Evolutionary conservation across 2,329 filamentous ascomycete genomes (phyloP).

Genomic region (Pezicula carpinea): DNA sequence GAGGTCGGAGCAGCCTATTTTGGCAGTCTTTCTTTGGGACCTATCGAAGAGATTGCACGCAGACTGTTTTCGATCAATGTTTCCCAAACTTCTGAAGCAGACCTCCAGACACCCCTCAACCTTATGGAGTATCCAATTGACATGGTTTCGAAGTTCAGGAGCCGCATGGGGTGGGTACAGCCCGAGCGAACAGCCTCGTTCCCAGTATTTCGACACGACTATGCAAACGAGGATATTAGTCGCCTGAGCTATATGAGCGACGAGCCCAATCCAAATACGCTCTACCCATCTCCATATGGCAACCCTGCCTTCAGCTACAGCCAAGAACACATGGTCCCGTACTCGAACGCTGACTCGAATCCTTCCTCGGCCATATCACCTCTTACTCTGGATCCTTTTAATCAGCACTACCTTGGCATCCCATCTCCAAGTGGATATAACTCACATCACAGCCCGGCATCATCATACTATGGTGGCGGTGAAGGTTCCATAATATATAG

Average conservation of each 20-base stretch:
- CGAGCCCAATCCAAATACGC: conserved; percentile 34
- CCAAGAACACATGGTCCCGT: conserved; percentile 56
- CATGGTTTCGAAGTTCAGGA: conserved; percentile 63
- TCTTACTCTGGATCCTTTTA: conserved; percentile 48
- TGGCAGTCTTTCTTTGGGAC: conserved; percentile 70
- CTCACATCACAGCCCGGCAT: conserved; percentile 54
- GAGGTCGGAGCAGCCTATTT: conserved; percentile 89
- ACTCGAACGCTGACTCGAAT: conserved; percentile 38
- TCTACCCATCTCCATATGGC: conserved; percentile 48
- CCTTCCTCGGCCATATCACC: conserved; percentile 47
- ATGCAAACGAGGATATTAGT: conserved; percentile 23
- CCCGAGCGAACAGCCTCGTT: conserved; percentile 56
- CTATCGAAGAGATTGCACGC: conserved; percentile 81
- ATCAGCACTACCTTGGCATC: conserved; percentile 56
- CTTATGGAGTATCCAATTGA: conserved; percentile 72
- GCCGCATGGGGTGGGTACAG: conserved; percentile 62
- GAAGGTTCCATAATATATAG: conserved; percentile 59
- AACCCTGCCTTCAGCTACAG: conserved; percentile 61
- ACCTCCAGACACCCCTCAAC: conserved; percentile 55
- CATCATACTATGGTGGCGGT: conserved; percentile 50
- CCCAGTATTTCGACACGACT: conserved; percentile 53
- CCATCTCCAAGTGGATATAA: conserved; percentile 53
- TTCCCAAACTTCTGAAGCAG: conserved; percentile 50
- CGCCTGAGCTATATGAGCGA: not conserved
- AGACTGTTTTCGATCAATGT: conserved; percentile 67